phyloP scores from a whole-genome alignment of 192 early-diverging fungal genomes.

The Coemansia sp. region DNA sequence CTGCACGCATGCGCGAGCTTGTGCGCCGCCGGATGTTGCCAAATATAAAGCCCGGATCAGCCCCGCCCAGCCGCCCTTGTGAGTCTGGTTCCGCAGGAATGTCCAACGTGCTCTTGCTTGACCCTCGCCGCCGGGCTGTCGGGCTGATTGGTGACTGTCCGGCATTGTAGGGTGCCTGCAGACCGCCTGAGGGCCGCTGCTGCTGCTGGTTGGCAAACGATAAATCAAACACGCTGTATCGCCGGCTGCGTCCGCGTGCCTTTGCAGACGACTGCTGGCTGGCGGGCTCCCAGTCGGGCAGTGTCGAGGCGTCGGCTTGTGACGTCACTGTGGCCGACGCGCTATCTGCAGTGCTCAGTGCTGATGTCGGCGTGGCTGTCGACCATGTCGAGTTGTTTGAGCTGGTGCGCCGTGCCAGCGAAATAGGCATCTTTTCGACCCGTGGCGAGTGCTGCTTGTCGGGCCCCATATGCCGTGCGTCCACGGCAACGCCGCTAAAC shows the following conservation, averaged over 20 bases:
- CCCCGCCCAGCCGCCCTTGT: background rate
- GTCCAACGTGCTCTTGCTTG: conserved; percentile 1
- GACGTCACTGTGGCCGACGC: background rate
- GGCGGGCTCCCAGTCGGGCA: conserved; percentile 29
- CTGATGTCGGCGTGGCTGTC: conserved; percentile 30
- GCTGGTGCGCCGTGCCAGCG: conserved; percentile 29
- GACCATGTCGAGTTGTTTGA: conserved; percentile 45
- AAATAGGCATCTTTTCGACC: background rate
- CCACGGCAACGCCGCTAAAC: background rate
- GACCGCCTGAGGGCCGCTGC: background rate
- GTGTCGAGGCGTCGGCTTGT: conserved; percentile 1
- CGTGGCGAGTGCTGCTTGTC: conserved; percentile 12
- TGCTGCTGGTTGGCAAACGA: conserved; percentile 28
- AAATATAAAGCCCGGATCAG: background rate
- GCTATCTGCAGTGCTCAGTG: conserved; percentile 6
- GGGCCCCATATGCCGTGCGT: background rate
- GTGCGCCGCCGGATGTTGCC: conserved; percentile 6
- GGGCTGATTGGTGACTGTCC: background rate
- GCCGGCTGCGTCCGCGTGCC: conserved; percentile 22
- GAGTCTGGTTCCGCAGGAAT: background rate
- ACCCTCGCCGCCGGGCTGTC: background rate
- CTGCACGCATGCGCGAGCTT: background rate
- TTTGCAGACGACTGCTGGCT: conserved; percentile 6
- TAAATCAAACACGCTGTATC: conserved; percentile 49
- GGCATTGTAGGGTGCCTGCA: background rate